Conservation (phyloP, 495 filamentous ascomycete genomes). For the Hapsidospora chrysogenum region DNA sequence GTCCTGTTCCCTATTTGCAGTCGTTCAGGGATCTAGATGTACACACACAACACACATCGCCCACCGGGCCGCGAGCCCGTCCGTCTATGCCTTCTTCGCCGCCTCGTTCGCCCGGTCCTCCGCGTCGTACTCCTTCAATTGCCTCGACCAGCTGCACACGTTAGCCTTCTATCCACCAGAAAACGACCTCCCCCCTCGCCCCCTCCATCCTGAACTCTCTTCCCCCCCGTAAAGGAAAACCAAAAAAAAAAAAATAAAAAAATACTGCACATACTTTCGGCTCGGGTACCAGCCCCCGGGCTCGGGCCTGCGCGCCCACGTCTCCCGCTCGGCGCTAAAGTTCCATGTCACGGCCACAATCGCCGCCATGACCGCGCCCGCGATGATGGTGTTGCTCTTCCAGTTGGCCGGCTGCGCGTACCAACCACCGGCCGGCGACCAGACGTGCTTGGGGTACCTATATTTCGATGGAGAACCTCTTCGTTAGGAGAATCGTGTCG, state of each 20-base stretch:
- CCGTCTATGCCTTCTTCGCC: constrained; percentile 2
- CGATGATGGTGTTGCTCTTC: constrained; percentile 83
- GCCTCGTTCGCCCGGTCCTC: constrained; percentile 3
- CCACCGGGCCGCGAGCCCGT: no score
- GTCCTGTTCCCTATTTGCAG: no score
- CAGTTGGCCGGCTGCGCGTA: constrained; percentile 89
- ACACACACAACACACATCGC: no score
- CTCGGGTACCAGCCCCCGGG: constrained; percentile 81
- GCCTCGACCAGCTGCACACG: constrained; percentile 1
- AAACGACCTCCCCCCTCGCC: background rate
- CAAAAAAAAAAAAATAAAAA: no score
- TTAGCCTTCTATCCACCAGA: background rate
- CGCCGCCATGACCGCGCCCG: constrained; percentile 53
- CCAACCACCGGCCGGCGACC: constrained; percentile 97
- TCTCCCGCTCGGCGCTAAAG: constrained; percentile 68
- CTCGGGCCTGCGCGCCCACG: constrained; percentile 72
- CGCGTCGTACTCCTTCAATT: constrained; percentile 3
- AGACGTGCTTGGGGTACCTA: constrained; percentile 98
- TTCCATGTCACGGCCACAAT: constrained; percentile 61
- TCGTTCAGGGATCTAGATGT: no score
- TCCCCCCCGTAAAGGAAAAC: background rate
- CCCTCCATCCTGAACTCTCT: background rate
- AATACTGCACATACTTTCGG: constrained; percentile 59
- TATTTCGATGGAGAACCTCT: constrained; percentile 2
- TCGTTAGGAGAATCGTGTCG: constrained; percentile 1